A percentile compares a stretch with the other conserved stretches of the same genome.
These are phyloP conservation scores for Globisporangium perplexum DNA, from an alignment of 352 stramenopile species.

Conservation along the genomic window DNA sequence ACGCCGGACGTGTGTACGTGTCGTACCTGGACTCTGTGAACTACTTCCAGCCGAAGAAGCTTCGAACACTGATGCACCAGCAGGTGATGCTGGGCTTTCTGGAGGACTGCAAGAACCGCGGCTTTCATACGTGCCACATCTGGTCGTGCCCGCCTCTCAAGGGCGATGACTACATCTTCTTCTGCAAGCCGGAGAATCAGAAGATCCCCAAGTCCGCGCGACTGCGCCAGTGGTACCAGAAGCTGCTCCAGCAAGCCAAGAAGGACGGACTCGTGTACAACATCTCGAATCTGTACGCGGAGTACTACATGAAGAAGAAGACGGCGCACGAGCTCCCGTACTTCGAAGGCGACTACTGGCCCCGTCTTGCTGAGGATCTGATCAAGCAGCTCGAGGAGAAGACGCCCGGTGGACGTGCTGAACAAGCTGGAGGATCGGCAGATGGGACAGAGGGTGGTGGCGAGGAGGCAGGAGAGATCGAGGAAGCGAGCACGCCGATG, in stretches of 20 bases:
- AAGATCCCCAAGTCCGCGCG: slow-evolving; percentile 86
- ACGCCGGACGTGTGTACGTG: slow-evolving; percentile 81
- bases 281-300: slow-evolving; percentile 81
- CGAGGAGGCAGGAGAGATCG: slow-evolving; percentile 12
- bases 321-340: slow-evolving; percentile 92
- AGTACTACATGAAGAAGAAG: slow-evolving; percentile 89
- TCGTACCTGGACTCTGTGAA: slow-evolving; percentile 89
- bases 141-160: slow-evolving; percentile 88
- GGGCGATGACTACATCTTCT: slow-evolving; percentile 89
- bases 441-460: slow-evolving; percentile 13
- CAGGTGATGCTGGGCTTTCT: slow-evolving; percentile 87
- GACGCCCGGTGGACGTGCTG: slow-evolving; percentile 30
- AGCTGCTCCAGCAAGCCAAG: slow-evolving; percentile 73
- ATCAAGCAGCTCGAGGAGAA: slow-evolving; percentile 98
- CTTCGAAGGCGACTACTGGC: slow-evolving; percentile 99
- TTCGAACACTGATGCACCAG: slow-evolving; percentile 85
- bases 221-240: slow-evolving; percentile 85
- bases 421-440: slow-evolving; percentile 12
- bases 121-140: slow-evolving; percentile 86
- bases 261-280: slow-evolving; percentile 76
- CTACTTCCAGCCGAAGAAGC: slow-evolving; percentile 87
- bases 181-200: slow-evolving; percentile 88
- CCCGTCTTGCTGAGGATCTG: slow-evolving; percentile 96
- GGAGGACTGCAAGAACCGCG: slow-evolving; percentile 83
- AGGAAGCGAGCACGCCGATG: slow-evolving; percentile 33